phyloP scores from a whole-genome alignment of 2,329 filamentous ascomycete genomes.

The Macrophomina phaseolina region DNA sequence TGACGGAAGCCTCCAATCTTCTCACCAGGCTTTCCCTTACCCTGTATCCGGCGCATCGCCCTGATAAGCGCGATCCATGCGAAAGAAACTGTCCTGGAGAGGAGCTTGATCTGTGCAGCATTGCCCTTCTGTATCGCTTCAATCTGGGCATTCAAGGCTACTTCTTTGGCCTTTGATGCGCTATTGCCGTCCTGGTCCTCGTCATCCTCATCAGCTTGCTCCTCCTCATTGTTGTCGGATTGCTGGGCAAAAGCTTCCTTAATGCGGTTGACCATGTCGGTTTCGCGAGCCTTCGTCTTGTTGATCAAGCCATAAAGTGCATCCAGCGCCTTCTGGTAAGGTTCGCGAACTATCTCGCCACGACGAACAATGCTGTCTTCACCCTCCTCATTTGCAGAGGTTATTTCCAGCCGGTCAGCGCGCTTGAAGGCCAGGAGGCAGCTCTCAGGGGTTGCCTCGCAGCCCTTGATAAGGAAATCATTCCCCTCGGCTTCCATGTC shows the following conservation, averaged over 20 bases:
- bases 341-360: slow-evolving; percentile 77
- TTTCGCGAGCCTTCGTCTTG: slow-evolving; percentile 70
- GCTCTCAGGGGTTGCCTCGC: slow-evolving; percentile 90
- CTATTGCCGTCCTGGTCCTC: slow-evolving; percentile 59
- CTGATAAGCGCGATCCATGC: slow-evolving; percentile 95
- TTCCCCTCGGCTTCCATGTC: slow-evolving; percentile 73
- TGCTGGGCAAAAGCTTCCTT: slow-evolving; percentile 60
- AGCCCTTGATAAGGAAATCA: slow-evolving; percentile 80
- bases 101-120: slow-evolving; percentile 72
- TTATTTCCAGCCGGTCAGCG: slow-evolving; percentile 84
- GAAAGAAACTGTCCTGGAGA: slow-evolving; percentile 87
- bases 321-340: slow-evolving; percentile 82
- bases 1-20: slow-evolving; percentile 75
- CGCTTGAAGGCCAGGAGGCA: slow-evolving; percentile 88
- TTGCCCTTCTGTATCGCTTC: slow-evolving; percentile 68
- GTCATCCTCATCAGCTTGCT: slow-evolving; percentile 54
- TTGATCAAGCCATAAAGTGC: slow-evolving; percentile 87
- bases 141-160: slow-evolving; percentile 60
- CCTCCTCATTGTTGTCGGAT: slow-evolving; percentile 48
- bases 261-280: slow-evolving; percentile 62
- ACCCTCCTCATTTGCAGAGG: slow-evolving; percentile 76
- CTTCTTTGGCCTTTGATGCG: slow-evolving; percentile 53
- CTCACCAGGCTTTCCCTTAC: slow-evolving; percentile 69
- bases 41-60: slow-evolving; percentile 92
- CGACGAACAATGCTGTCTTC: slow-evolving; percentile 69